Percentiles rank a stretch among this genome's conserved stretches.
phyloP scores from a whole-genome alignment of 2,329 filamentous ascomycete species.

The Hypoxylon sp. region DNA sequence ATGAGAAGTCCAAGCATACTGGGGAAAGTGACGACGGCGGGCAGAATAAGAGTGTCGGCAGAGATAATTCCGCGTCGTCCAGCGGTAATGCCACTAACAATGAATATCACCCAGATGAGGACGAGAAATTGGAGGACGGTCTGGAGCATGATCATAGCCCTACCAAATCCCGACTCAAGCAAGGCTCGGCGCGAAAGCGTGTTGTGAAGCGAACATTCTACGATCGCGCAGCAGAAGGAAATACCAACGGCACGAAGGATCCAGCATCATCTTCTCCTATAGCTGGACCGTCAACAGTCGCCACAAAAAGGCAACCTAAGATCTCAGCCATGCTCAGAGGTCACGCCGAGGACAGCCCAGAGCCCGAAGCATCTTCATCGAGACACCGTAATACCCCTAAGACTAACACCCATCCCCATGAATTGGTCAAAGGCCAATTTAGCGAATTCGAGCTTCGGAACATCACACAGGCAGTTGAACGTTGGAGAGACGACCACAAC shows the following conservation, averaged over 20 bases:
- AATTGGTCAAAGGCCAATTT: conserved; percentile 58
- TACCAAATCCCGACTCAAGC: conserved; percentile 18
- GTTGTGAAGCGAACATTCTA: conserved; percentile 49
- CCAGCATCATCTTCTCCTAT: conserved; percentile 44
- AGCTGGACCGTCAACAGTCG: conserved; percentile 37
- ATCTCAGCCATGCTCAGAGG: conserved; percentile 45
- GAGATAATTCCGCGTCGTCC: background rate
- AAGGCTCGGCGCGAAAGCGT: conserved; percentile 49
- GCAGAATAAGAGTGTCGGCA: conserved; percentile 14
- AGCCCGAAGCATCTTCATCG: conserved; percentile 7
- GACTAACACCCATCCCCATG: conserved; percentile 8
- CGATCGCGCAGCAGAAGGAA: conserved; percentile 30
- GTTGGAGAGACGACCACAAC: conserved; percentile 61
- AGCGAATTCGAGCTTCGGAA: conserved; percentile 60
- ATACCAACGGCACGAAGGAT: conserved; percentile 23
- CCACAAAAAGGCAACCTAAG: conserved; percentile 41
- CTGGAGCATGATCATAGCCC: background rate
- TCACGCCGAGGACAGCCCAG: conserved; percentile 26
- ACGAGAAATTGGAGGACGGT: background rate
- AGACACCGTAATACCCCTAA: conserved; percentile 9
- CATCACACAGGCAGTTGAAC: conserved; percentile 61
- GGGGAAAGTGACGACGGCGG: conserved; percentile 28
- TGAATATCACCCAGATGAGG: conserved; percentile 13
- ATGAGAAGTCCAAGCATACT: conserved; percentile 26
- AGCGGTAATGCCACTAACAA: background rate